Evolutionary conservation across 2,329 filamentous ascomycete genomes (phyloP), one percentile per base, ranked within the genome.

Genomic region (Nothomitra cinnamomea): DNA sequence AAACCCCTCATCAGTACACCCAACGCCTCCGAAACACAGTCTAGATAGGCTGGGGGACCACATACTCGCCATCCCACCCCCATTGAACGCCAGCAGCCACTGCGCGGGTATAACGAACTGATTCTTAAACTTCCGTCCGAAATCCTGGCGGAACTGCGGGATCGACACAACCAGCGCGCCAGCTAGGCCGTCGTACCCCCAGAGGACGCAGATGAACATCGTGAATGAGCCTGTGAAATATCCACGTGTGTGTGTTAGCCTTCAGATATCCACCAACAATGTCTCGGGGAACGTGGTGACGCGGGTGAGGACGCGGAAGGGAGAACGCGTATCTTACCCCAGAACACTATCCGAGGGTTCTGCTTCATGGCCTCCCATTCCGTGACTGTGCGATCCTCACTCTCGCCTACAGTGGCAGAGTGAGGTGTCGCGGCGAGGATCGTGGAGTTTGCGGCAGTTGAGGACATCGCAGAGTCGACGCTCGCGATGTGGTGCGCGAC

Each of bases 101-200:
- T 48, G 8, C 8, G 43, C 43, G 12, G 43, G 43, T 13, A 48
- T 48, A 3, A 48, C 43, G 13, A 13, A 48, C 13, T 48, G 43
- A 25, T 25, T 3, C 19, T 25, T 3, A 25, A 13, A 48, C 8
- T 4, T 4, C n/a, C 22, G 12, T 13, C 43, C 43, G 12, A 48
- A 48, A 15, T 48, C 43, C 13, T 48, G 43, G 2, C 43, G 43
- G 43, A 48, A 48, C 43, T 48, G 43, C 8, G 43, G 43, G 22
- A 48, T 48, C 4, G 21, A 22, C 19, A 48, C 43, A 2, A 48
- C 43, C 7, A 48, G 7, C 21, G 22, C 28, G 13, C 43, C 43
- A 13, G 43, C 43, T 17, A 48, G 43, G 43, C 43, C 43, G 43
- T 48, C 43, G 22, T 48, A 48, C 7, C 43, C 43, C 43, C 43